Evolutionary conservation across 2,329 filamentous ascomycete genomes (phyloP).

Genomic region (Xylaria sp.): DNA sequence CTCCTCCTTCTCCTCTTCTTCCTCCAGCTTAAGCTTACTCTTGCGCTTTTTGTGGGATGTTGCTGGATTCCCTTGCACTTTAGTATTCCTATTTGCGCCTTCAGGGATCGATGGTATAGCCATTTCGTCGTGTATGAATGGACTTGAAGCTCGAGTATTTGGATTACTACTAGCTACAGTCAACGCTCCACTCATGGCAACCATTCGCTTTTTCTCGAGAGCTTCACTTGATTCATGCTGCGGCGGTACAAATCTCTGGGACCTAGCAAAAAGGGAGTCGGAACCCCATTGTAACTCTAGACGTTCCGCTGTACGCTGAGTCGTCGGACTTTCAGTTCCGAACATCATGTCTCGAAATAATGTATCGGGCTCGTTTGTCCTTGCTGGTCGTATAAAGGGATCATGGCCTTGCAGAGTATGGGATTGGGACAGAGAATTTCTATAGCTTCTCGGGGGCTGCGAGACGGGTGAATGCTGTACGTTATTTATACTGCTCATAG

Average conservation of each 20-base stretch:
- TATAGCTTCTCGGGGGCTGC: constrained; percentile 28
- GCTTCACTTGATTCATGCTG: constrained; percentile 63
- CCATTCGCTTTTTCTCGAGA: constrained; percentile 60
- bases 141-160: constrained; percentile 65
- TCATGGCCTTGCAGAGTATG: constrained; percentile 28
- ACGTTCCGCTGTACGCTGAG: constrained; percentile 43
- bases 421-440: constrained; percentile 25
- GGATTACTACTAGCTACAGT: constrained; percentile 62
- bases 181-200: constrained; percentile 60
- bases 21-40: constrained; percentile 56
- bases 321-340: constrained; percentile 33
- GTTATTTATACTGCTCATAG: constrained; percentile 25
- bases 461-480: constrained; percentile 30
- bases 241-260: constrained; percentile 64
- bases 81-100: constrained; percentile 36
- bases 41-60: constrained; percentile 59
- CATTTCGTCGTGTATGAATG: constrained; percentile 44
- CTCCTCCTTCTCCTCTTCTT: constrained; percentile 52
- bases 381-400: constrained; percentile 34
- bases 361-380: constrained; percentile 30
- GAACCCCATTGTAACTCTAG: constrained; percentile 69
- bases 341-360: constrained; percentile 52
- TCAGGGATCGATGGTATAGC: constrained; percentile 32
- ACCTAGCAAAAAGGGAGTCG: constrained; percentile 65
- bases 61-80: constrained; percentile 46